Evolutionary conservation across 345 rosid species (phyloP).

Genomic region (Theobroma cacao): DNA sequence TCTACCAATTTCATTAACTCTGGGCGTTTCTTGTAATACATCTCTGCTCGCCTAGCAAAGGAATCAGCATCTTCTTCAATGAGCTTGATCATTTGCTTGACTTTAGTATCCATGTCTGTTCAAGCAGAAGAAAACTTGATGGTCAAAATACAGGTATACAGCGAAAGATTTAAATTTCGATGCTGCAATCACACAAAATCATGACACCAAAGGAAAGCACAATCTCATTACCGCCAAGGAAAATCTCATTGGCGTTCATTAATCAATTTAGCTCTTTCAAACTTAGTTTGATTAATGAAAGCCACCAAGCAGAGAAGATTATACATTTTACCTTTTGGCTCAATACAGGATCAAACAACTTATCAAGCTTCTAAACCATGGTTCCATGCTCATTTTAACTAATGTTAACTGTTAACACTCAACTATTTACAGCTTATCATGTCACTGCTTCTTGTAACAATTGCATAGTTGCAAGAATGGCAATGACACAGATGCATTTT

Average conservation of each 20-base stretch:
- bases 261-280: not conserved
- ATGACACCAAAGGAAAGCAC: not conserved
- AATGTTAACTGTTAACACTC: not conserved
- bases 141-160: not conserved
- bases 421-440: not conserved
- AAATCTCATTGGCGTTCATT: not conserved
- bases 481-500: not conserved
- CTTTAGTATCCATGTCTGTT: conserved; percentile 93
- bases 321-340: not conserved
- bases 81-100: conserved; percentile 94
- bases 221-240: not conserved
- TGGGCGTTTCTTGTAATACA: conserved; percentile 97
- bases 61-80: conserved; percentile 99
- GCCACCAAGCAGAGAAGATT: not conserved
- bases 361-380: not conserved
- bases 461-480: not conserved
- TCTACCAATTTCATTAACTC: conserved; percentile 97
- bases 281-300: not conserved
- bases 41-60: conserved; percentile 98
- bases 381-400: not conserved
- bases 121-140: conserved; percentile 18
- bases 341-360: not conserved
- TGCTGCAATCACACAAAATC: not conserved
- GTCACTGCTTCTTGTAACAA: not conserved
- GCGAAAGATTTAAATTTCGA: not conserved